Evolutionary conservation across 192 early-diverging fungal genomes (phyloP), one percentile per base, ranked within the genome.

Genomic region (Pilaira anomala): DNA sequence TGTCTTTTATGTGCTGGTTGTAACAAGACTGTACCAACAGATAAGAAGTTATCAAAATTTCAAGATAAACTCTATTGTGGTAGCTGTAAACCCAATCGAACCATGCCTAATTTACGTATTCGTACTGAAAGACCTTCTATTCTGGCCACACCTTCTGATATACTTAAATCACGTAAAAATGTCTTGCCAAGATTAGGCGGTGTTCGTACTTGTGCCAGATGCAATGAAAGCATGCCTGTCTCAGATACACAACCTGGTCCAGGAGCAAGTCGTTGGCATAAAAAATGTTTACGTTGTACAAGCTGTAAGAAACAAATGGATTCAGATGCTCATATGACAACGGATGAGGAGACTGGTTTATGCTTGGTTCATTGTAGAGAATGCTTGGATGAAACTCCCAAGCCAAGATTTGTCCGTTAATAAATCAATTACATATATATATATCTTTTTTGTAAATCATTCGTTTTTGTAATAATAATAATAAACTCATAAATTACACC

Each of bases 241-340:
- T 71, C 76, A 63, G 80, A 83, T 39, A 68, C 73, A 29, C 67
- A 71, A 2, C 73, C 78, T 7, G 80, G 80, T 26, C 80, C 80
- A 12, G 67, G 69, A 22, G 74, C 71, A 16, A 79, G 72, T 12
- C 72, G 77, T 48, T 83, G 80, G 80, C 80, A 83, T 42, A 83
- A 80, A 25, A 79, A 76, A 59, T 83, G 80, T 40, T 58, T 83
- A 19, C 68, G 61, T 12, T 83, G 80, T 41, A 60, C 50, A 18
- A 78, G 75, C 0, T 83, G 80, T 46, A 73, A 74, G 19, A 83
- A 83, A 57, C 69, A 70, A 11, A 54, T 83, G 52, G 80, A 83
- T 56, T 83, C 80, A 22, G 73, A 67, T 48, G 78, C 74, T 2
- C 60, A 73, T 22, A 69, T 79, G 9, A 67, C 61, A 25, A 58